A percentile compares a stretch with the other conserved stretches of the same genome.
These are phyloP conservation scores for Bromus sterilis DNA, from an alignment of 176 grass and related monocot genomes.

Conservation along the genomic window DNA sequence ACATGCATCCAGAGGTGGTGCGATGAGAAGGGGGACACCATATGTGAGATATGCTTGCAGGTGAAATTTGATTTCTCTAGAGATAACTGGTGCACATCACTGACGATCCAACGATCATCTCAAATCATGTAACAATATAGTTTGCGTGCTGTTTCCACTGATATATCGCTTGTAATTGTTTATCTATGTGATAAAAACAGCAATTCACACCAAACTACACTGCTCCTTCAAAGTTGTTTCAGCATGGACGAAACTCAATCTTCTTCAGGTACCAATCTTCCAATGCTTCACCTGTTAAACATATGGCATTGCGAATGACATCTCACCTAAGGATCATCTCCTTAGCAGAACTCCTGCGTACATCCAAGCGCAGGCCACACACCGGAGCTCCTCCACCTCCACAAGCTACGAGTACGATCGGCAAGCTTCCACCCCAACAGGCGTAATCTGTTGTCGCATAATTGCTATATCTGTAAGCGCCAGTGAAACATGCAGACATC, in stretches of 20 bases:
- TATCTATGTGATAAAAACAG: not conserved
- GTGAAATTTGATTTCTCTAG: not conserved
- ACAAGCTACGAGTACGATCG: constrained; percentile 18
- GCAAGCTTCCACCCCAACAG: not conserved
- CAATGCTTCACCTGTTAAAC: not conserved
- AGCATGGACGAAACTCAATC: constrained; percentile 36
- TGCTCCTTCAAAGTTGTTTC: constrained; percentile 43
- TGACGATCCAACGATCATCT: not conserved
- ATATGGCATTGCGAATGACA: no score
- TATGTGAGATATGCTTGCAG: constrained; percentile 89
- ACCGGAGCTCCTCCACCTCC: constrained; percentile 10
- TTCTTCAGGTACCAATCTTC: constrained; percentile 46
- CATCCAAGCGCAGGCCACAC: constrained; percentile 20
- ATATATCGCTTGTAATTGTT: not conserved
- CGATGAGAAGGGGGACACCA: constrained; percentile 76
- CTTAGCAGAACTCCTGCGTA: constrained; percentile 32
- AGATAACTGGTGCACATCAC: no score
- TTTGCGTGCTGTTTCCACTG: not conserved
- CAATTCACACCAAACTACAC: constrained; percentile 55
- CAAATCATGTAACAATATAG: not conserved
- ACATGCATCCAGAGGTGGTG: constrained; percentile 84
- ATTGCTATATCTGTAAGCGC: constrained; percentile 49
- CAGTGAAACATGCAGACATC: not conserved
- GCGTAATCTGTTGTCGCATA: constrained; percentile 44
- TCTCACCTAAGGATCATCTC: not conserved